Evolutionary conservation across 2,329 filamentous ascomycete genomes (phyloP), one percentile per base, ranked within the genome.

Genomic region (Metarhizium humberi): DNA sequence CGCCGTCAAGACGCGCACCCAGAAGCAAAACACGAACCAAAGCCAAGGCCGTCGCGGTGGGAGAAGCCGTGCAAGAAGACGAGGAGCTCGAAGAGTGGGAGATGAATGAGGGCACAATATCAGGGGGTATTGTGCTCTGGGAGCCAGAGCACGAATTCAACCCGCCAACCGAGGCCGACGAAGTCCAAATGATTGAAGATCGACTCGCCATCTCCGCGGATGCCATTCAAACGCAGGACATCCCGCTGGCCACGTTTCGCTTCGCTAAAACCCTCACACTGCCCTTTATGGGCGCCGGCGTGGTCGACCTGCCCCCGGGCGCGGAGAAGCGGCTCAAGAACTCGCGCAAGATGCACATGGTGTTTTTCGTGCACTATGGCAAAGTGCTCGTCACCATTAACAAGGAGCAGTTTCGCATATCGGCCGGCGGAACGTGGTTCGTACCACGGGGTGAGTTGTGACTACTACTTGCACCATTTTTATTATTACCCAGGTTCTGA

Each of bases 331-430:
- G 86, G 62, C 82, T 86, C 51, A 97, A 97, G 78, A 97, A 96
- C 71, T 88, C 88, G 40, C 81, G 92, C 59, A 92, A 88, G 74
- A 97, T 96, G 90, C 91, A 96, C 67, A 94, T 99, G 87, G 86
- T 88, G 1, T 97, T 97, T 70, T 96, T 95, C 63, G 87, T 99
- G 34, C 86, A 90, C 62, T 80, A 82, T 48, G 94, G 94, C 25
- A 85, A 87, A 60, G 90, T 96, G 20, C 78, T 84, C 60, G 92
- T 96, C 20, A 87, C 84, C 32, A 81, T 95, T 50, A 84, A 87
- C 60, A 82, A 88, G 60, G 87, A 81, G 29, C 76, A 79, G 58
- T 97, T 99, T 68, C 84, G 87, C 55, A 91, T 96, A 60, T 84
- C 86, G 42, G 90, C 88, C 62, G 92, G 92, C 45, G 92, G 92